Conservation (phyloP, 805 yeast species). For the Candida patagonica region DNA sequence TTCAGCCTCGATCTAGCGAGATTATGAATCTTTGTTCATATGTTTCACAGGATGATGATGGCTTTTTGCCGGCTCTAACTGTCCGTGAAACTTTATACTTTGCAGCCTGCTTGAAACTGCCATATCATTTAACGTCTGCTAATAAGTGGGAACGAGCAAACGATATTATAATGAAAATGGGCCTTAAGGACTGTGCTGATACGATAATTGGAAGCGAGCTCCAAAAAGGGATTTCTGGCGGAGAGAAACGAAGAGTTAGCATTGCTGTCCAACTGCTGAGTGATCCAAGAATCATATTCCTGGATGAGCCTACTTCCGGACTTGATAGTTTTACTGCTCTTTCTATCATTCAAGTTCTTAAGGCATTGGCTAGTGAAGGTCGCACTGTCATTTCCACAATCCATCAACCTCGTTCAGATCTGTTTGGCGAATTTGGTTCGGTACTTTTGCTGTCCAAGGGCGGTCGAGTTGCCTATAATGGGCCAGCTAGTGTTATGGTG, state of each 20-base stretch:
- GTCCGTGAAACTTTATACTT: slow-evolving; percentile 67
- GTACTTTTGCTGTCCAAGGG: slow-evolving; percentile 67
- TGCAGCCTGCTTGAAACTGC: slow-evolving; percentile 62
- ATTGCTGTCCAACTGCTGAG: slow-evolving; percentile 71
- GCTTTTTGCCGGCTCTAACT: slow-evolving; percentile 59
- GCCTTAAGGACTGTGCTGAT: slow-evolving; percentile 68
- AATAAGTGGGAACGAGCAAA: slow-evolving; percentile 43
- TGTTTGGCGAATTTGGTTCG: slow-evolving; percentile 58
- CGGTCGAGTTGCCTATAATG: slow-evolving; percentile 62
- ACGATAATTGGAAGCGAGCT: slow-evolving; percentile 56
- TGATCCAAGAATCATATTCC: slow-evolving; percentile 58
- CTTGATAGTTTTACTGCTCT: slow-evolving; percentile 72
- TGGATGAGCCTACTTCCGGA: slow-evolving; percentile 90
- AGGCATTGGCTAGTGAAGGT: slow-evolving; percentile 44
- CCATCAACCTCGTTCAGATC: slow-evolving; percentile 71
- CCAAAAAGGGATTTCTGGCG: slow-evolving; percentile 61
- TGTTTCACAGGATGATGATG: slow-evolving; percentile 75
- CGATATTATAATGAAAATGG: slow-evolving; percentile 54
- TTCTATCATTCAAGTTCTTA: slow-evolving; percentile 52
- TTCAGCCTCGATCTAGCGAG: slow-evolving; percentile 28
- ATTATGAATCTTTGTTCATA: slow-evolving; percentile 50
- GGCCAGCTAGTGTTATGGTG: slow-evolving; percentile 38
- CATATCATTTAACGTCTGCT: slow-evolving; percentile 30
- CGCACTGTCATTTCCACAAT: slow-evolving; percentile 68
- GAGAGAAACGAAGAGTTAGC: slow-evolving; percentile 75